Evolutionary conservation across 2,329 filamentous ascomycete species (phyloP).

Genomic region (Pseudopyrenochaeta lycopersici): DNA sequence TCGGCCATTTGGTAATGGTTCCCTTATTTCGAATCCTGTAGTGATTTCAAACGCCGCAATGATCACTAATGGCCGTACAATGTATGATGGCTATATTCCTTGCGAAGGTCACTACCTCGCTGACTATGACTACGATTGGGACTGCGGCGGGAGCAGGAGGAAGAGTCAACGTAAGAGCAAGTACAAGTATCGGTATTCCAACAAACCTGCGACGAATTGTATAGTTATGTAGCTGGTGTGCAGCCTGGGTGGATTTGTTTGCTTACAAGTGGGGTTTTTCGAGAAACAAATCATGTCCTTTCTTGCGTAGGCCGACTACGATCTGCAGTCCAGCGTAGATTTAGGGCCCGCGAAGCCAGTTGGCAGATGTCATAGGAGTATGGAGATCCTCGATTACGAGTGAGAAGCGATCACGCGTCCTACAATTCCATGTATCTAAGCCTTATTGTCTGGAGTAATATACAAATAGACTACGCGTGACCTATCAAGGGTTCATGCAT

Average conservation of each 20-base stretch:
- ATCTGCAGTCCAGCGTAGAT: too few species aligned
- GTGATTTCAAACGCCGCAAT: neutral
- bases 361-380: neutral
- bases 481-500: constrained; percentile 12
- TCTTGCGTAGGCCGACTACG: neutral
- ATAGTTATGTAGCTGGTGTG: constrained; percentile 23
- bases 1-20: neutral
- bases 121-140: constrained; percentile 8
- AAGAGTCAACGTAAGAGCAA: constrained; percentile 27
- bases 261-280: neutral
- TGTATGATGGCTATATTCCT: constrained; percentile 9
- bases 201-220: constrained; percentile 29
- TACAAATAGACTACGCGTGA: constrained; percentile 21
- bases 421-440: neutral
- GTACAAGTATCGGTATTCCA: constrained; percentile 30
- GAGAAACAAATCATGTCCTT: neutral
- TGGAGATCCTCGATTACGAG: neutral
- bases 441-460: constrained; percentile 17
- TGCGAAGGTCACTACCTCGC: too few species aligned
- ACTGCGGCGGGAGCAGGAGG: constrained; percentile 12
- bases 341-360: too few species aligned
- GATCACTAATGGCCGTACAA: constrained; percentile 4
- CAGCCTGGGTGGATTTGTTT: neutral
- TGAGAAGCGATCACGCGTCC: neutral
- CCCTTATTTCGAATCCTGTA: neutral